Evolutionary conservation across 2,329 filamentous ascomycete genomes (phyloP).

Genomic region (Sporothrix brasiliensis): DNA sequence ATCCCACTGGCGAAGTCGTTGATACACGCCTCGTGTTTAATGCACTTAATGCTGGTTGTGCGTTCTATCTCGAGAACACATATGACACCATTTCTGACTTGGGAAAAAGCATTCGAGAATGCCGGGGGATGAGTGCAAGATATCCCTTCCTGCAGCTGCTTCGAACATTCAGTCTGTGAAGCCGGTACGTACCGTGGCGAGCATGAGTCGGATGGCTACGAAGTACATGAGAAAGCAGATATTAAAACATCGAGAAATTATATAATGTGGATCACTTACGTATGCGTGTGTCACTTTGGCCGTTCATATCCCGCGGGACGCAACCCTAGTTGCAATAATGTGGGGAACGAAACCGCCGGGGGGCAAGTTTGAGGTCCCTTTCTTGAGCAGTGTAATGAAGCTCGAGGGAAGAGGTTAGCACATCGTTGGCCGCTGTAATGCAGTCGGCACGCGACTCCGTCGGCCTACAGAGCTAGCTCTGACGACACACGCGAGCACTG

Average conservation of each 20-base stretch:
- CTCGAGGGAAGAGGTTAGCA: too few relatives aligned
- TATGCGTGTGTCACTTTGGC: conserved; percentile 17
- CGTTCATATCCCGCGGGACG: background rate
- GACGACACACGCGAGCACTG: conserved; percentile 3
- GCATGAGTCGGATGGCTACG: too few relatives aligned
- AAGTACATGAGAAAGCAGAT: background rate
- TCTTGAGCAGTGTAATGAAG: background rate
- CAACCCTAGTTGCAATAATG: conserved; percentile 12
- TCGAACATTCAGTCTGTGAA: background rate
- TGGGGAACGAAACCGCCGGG: conserved; percentile 1
- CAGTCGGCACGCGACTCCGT: conserved; percentile 16
- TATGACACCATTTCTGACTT: too few relatives aligned
- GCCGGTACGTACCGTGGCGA: background rate
- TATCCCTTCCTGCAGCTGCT: background rate
- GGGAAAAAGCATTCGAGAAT: background rate
- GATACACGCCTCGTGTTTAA: background rate
- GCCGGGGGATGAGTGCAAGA: background rate
- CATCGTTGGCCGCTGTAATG: background rate
- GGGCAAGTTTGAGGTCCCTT: background rate
- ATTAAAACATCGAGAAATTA: conserved; percentile 10
- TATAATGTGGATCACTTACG: conserved; percentile 28
- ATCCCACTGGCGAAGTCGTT: conserved; percentile 4
- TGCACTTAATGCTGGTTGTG: background rate
- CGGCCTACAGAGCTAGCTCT: background rate
- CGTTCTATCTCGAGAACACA: background rate